Conservation (phyloP, 2,329 filamentous ascomycete species). For the Alternaria hordeiaustralica region DNA sequence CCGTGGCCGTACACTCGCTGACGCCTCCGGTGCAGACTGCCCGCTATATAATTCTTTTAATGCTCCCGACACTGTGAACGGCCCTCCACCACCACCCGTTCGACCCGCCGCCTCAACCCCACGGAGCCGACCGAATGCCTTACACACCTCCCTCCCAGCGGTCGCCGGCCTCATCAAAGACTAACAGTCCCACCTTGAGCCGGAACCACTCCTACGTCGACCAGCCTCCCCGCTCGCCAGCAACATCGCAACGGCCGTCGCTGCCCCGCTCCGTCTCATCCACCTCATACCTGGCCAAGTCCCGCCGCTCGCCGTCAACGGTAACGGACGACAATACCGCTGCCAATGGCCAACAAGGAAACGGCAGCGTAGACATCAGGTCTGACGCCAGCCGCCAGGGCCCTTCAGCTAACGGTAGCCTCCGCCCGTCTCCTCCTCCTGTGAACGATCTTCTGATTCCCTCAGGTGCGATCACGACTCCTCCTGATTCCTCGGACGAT, state of each 20-base stretch:
- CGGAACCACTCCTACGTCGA: constrained; percentile 59
- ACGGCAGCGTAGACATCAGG: constrained; percentile 27
- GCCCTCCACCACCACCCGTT: constrained; percentile 33
- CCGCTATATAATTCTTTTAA: constrained; percentile 48
- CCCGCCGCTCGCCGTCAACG: constrained; percentile 64
- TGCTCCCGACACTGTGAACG: constrained; percentile 49
- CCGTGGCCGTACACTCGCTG: constrained; percentile 16
- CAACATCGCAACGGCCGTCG: constrained; percentile 50
- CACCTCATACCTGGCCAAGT: constrained; percentile 66
- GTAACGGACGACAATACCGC: constrained; percentile 38
- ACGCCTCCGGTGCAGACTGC: constrained; percentile 5
- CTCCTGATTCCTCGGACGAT: constrained; percentile 90
- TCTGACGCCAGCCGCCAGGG: constrained; percentile 25
- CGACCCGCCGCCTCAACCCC: constrained; percentile 38
- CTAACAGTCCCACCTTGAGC: constrained; percentile 58
- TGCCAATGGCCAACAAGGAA: constrained; percentile 37
- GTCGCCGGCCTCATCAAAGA: constrained; percentile 64
- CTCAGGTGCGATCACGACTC: constrained; percentile 84
- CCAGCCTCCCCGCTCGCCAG: constrained; percentile 42
- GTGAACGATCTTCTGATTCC: constrained; percentile 79
- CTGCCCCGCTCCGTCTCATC: constrained; percentile 65
- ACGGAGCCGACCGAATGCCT: constrained; percentile 70
- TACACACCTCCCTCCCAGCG: constrained; percentile 80
- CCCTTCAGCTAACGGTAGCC: constrained; percentile 60
- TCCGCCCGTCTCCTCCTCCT: constrained; percentile 85